Evolutionary conservation across 257 asterid genomes (phyloP), one percentile per base, ranked within the genome.

Genomic region (Marsdenia floribunda): DNA sequence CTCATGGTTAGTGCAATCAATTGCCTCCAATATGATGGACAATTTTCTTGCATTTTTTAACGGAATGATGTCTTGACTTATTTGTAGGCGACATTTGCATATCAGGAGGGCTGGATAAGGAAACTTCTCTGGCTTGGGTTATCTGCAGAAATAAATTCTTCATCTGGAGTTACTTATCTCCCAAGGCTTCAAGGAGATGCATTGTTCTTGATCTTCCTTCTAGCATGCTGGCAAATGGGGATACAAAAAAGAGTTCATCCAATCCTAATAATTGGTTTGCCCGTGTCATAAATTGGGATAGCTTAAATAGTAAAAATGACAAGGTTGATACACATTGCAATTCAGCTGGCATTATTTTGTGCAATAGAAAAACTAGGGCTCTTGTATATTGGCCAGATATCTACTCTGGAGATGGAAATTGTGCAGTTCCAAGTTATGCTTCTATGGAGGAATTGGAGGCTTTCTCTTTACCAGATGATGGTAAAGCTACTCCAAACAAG

Each of bases 91-190:
- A 85, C 81, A 76, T 84, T 33, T 81, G 77, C 76, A 73, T 85
- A 75, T 87, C 90, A 71, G 98, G 98, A 73, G 97, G 98, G 82
- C 84, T 93, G 89, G 97, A 93, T 85, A 85, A 89, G 84, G 93
- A 82, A 72, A 82, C 96, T 73, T 87, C 88, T 68, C 84, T 91
- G 66, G 94, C 96, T 18, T 93, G 98, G 98, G 80, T 90, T 75
- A 83, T 93, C 16, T 87, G 87, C 78, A 88, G 91, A 68, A 82
- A 75, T 83, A 83, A 75, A 70, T 86, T 91, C 81, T 93, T 90
- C 74, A 60, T 93, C 82, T 93, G 98, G 98, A 89, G 89, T 79
- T 87, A 78, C 88, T 80, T 87, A 70, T 85, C 89, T 59, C 83
- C 87, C 29, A 81, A 88, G 73, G 88, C 90, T 80, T 82, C 94